Percentiles rank a stretch among this genome's conserved stretches.
phyloP scores from a whole-genome alignment of 192 early-diverging fungal genomes.

The Entomortierella lignicola region DNA sequence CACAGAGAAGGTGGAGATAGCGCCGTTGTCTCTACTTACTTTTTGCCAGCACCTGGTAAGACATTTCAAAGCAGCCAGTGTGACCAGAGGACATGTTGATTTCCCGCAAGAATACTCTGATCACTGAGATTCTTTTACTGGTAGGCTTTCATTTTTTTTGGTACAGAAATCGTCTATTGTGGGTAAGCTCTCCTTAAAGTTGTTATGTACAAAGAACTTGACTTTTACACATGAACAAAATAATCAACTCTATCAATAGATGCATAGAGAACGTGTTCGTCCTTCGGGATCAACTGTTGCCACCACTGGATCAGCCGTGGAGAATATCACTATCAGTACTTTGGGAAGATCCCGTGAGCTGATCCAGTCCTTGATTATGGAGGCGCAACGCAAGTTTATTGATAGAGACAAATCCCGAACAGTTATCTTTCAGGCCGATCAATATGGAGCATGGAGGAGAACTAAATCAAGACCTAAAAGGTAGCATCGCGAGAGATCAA shows the following conservation, averaged over 20 bases:
- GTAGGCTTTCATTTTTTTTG: slow-evolving; percentile 69
- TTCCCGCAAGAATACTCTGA: background rate
- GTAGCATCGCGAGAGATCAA: background rate
- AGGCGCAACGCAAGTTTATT: slow-evolving; percentile 66
- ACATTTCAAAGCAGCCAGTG: background rate
- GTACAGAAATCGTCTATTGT: slow-evolving; percentile 59
- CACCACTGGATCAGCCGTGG: slow-evolving; percentile 38
- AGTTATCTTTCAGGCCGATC: slow-evolving; percentile 74
- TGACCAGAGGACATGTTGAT: too few relatives aligned
- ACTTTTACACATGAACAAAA: too few relatives aligned
- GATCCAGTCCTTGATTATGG: slow-evolving; percentile 62
- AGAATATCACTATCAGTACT: slow-evolving; percentile 67
- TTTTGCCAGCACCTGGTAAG: slow-evolving; percentile 70
- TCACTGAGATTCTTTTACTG: too few relatives aligned
- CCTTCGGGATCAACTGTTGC: slow-evolving; percentile 37
- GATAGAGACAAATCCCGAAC: slow-evolving; percentile 70
- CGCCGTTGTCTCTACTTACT: slow-evolving; percentile 57
- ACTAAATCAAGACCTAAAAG: slow-evolving; percentile 52
- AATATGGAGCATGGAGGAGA: slow-evolving; percentile 73
- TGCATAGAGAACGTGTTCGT: slow-evolving; percentile 54
- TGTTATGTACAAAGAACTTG: background rate
- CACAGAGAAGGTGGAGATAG: slow-evolving; percentile 34
- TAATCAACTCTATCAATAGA: background rate
- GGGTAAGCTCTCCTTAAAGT: slow-evolving; percentile 44
- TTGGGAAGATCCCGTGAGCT: slow-evolving; percentile 62